Evolutionary conservation across 2,329 filamentous ascomycete genomes (phyloP).

Genomic region (Cladosporium sp.): DNA sequence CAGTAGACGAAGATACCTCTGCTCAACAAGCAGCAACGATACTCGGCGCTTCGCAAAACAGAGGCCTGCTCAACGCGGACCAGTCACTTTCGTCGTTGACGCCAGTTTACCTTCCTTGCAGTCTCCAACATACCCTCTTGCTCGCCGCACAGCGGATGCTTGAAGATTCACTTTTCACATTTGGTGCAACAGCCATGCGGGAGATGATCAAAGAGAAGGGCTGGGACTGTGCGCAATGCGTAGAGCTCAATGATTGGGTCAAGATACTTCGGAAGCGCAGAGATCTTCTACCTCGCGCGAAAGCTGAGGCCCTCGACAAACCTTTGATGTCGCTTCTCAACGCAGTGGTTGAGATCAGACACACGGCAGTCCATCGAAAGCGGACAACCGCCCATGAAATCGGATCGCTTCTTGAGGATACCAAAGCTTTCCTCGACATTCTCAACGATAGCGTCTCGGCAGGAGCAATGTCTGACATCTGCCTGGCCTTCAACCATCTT

Average conservation of each 20-base stretch:
- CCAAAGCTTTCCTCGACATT: background rate
- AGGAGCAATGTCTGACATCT: background rate
- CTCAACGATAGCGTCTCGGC: background rate
- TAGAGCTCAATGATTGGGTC: background rate
- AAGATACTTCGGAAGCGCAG: background rate
- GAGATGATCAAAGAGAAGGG: background rate
- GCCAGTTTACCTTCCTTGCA: slow-evolving; percentile 1
- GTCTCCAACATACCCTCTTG: background rate
- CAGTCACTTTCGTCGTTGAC: background rate
- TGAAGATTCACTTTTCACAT: background rate
- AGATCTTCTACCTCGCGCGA: background rate
- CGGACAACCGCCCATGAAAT: background rate
- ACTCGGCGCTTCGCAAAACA: background rate
- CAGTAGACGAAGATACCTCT: background rate
- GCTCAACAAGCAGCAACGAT: background rate
- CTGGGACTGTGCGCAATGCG: background rate
- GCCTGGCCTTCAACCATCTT: too few species aligned
- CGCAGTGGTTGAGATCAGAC: background rate
- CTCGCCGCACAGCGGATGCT: background rate
- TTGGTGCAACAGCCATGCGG: background rate
- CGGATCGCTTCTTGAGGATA: background rate
- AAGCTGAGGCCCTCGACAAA: background rate
- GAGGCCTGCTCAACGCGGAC: background rate
- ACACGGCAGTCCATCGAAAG: background rate
- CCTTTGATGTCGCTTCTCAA: background rate